Conservation (phyloP, 441 rosid species). For the Flueggea neowawraea region DNA sequence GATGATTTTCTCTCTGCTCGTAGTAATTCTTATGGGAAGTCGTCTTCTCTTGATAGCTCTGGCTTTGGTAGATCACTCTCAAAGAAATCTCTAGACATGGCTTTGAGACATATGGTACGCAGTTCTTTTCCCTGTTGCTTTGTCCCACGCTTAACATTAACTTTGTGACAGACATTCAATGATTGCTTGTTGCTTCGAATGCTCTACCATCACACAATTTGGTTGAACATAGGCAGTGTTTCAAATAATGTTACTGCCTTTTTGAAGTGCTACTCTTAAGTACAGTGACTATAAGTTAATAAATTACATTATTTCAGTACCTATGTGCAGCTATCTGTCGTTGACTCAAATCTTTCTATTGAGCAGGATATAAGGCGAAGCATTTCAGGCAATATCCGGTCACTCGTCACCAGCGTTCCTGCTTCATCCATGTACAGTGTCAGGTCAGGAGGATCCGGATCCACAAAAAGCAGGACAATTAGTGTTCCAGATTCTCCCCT, state of each 20-base stretch:
- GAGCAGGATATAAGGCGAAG: conserved; percentile 76
- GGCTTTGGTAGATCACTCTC: conserved; percentile 82
- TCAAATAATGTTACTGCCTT: too few relatives aligned
- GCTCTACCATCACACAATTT: too few relatives aligned
- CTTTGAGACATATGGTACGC: conserved; percentile 79
- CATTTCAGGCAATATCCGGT: conserved; percentile 53
- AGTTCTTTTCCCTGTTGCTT: conserved; percentile 8
- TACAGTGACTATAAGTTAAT: too few relatives aligned
- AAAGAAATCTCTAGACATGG: conserved; percentile 80
- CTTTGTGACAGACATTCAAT: too few relatives aligned
- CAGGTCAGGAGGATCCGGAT: conserved; percentile 47
- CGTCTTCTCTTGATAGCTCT: conserved; percentile 42
- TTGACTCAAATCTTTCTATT: conserved; percentile 1
- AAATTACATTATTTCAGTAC: too few relatives aligned
- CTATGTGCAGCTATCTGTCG: too few relatives aligned
- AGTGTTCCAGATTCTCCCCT: conserved; percentile 62
- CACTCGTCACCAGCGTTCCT: conserved; percentile 61
- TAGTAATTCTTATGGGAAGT: conserved; percentile 38
- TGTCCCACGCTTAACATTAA: neutral
- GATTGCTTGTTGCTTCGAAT: too few relatives aligned
- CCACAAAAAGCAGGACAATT: conserved; percentile 46
- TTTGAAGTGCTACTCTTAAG: too few relatives aligned
- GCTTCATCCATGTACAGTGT: conserved; percentile 81
- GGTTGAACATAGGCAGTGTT: too few relatives aligned
- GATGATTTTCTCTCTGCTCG: conserved; percentile 28